Evolutionary conservation across 2,329 filamentous ascomycete species (phyloP), one percentile per base, ranked within the genome.

Genomic region (Tolypocladium album): DNA sequence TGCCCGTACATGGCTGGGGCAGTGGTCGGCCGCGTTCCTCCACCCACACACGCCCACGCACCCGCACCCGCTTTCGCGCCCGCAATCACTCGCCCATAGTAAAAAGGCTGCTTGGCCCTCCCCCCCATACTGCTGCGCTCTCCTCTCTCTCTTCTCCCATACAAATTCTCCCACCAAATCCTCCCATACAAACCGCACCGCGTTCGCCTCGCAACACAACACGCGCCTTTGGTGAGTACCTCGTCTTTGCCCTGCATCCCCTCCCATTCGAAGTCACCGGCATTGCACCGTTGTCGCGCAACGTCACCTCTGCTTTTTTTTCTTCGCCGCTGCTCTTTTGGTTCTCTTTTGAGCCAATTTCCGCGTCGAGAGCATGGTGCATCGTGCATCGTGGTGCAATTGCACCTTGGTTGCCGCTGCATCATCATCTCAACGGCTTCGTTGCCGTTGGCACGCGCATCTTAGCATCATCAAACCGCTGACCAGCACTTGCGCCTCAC

Each of bases 31-130:
- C 67, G 67, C 67, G 68, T 67, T 68, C 68, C 67, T 67, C 66
- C 66, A 63, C 67, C 55, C 60, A 61, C 55, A 57, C 60, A 58
- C 58, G 43, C 50, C 36, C 55, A 38, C 52, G 52, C 60, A 57
- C 61, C 55, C 60, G 60, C 60, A 59, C 62, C 61, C 64, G 60
- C 70, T 69, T 69, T 70, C 68, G 66, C 71, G 71, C 74, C 71
- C 79, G 75, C 80, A 84, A 84, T 83, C 81, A 84, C 79, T 79
- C 79, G 74, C 79, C 78, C 81, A 81, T 81, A 83, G 81, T 84
- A 83, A 85, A 85, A 85, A 84, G 80, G 80, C 78, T 77, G 76
- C 76, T 76, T 75, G 75, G 75, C 76, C 74, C 74, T 76, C 71
- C 75, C 76, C 76, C 79, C 78, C 79, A 78, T 81, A 80, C 79